These are phyloP conservation scores for Ceratocystis ficicola DNA, from an alignment of 2,329 filamentous ascomycete genomes.

Conservation along the genomic window DNA sequence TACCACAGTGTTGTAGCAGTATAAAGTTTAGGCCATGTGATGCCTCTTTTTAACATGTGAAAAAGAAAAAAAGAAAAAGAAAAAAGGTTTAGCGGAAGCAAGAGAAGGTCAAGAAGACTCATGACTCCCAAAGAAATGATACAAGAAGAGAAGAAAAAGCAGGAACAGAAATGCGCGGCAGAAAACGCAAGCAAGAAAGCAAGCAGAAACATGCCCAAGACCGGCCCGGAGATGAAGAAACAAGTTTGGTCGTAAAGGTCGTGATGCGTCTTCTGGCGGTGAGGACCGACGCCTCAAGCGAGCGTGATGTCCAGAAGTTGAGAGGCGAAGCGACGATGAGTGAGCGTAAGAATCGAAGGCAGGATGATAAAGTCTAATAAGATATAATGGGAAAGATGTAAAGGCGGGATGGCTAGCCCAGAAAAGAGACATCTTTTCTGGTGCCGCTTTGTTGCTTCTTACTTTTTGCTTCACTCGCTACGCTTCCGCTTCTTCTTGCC, in stretches of 20 bases:
- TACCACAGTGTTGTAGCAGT: conserved; percentile 8
- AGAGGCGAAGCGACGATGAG: not conserved
- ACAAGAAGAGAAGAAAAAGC: conserved; percentile 25
- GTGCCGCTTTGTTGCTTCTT: not conserved
- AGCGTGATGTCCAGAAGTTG: not conserved
- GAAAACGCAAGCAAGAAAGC: not conserved
- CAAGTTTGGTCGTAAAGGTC: conserved; percentile 21
- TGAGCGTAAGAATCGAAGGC: conserved; percentile 15
- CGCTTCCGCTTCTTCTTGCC: conserved; percentile 58
- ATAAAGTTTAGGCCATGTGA: not conserved
- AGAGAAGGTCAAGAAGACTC: conserved; percentile 22
- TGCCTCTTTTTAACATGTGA: conserved; percentile 3
- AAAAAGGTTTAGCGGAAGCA: conserved; percentile 24
- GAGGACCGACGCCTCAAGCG: not conserved
- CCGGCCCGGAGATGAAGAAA: conserved; percentile 25
- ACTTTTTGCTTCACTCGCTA: conserved; percentile 38
- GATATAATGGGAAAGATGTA: not conserved
- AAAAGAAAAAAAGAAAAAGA: conserved; percentile 23
- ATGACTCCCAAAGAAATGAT: conserved; percentile 23
- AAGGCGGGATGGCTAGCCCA: not conserved
- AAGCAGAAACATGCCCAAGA: not conserved
- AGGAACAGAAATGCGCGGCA: conserved; percentile 25
- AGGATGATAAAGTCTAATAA: conserved; percentile 1
- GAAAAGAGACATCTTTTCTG: conserved; percentile 6
- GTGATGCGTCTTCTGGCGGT: conserved; percentile 17